Conservation (phyloP, 371 early-diverging fungal genomes). For the Haplosporangium sp. region DNA sequence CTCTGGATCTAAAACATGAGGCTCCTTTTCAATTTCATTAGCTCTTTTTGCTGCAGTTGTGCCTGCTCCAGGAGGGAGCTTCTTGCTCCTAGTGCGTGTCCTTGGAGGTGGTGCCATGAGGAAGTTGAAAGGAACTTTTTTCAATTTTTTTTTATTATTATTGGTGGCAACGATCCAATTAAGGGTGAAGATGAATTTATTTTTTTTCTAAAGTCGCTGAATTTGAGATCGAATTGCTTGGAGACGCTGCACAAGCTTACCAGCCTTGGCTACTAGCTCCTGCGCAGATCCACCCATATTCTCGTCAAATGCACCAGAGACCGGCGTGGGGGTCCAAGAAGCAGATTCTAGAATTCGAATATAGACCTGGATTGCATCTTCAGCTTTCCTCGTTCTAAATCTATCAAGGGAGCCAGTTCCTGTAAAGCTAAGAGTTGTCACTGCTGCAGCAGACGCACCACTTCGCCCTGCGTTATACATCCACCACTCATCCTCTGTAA, state of each 20-base stretch:
- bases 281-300: conserved; percentile 38
- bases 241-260: conserved; percentile 35
- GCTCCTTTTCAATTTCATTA: conserved; percentile 17
- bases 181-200: not conserved
- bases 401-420: conserved; percentile 38
- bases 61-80: conserved; percentile 28
- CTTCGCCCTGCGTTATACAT: conserved; percentile 25
- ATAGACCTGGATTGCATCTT: conserved; percentile 45
- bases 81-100: conserved; percentile 23
- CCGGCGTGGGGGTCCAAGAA: conserved; percentile 48
- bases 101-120: conserved; percentile 34
- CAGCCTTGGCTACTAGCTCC: conserved; percentile 30
- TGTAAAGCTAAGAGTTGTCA: conserved; percentile 6
- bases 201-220: conserved; percentile 18
- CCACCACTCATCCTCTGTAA: conserved; percentile 31
- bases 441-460: conserved; percentile 11
- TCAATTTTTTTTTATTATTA: conserved; percentile 5
- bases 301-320: conserved; percentile 40
- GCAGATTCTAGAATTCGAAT: conserved; percentile 48
- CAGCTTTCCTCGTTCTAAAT: conserved; percentile 36
- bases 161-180: not conserved
- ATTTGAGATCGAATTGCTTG: conserved; percentile 33
- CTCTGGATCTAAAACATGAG: conserved; percentile 35
- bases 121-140: conserved; percentile 1
- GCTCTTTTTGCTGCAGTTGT: conserved; percentile 18